These are phyloP conservation scores for Tephrocybe sp. DNA, from an alignment of 768 basidiomycete genomes.

Conservation along the genomic window DNA sequence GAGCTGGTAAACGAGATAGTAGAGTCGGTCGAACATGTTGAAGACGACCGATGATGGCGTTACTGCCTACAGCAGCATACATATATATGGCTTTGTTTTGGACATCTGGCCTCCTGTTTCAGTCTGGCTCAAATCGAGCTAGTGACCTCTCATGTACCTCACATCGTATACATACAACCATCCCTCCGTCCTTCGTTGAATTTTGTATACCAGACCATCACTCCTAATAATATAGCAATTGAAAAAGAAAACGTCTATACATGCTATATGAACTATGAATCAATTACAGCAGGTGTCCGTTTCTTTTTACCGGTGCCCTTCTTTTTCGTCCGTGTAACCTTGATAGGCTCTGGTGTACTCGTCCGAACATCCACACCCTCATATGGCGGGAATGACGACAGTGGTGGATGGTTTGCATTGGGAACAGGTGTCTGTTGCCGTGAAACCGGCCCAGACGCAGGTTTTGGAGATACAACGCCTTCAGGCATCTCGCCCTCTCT, in stretches of 20 bases:
- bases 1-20: constrained; percentile 94
- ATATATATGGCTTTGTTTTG: background rate
- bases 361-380: constrained; percentile 46
- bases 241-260: background rate
- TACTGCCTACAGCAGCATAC: too few relatives aligned
- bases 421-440: constrained; percentile 18
- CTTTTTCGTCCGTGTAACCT: constrained; percentile 73
- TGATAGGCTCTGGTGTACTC: constrained; percentile 67
- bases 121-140: constrained; percentile 7
- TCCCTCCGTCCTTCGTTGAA: constrained; percentile 15
- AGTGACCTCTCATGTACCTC: constrained; percentile 13
- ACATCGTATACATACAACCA: constrained; percentile 3
- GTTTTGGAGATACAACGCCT: constrained; percentile 25
- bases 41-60: constrained; percentile 74
- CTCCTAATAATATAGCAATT: constrained; percentile 21
- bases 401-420: constrained; percentile 22
- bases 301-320: constrained; percentile 64
- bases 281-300: constrained; percentile 37
- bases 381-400: constrained; percentile 49
- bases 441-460: constrained; percentile 26
- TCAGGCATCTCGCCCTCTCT: constrained; percentile 85
- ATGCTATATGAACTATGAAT: constrained; percentile 1
- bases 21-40: constrained; percentile 88
- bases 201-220: constrained; percentile 23
- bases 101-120: constrained; percentile 5